Evolutionary conservation across 2,329 filamentous ascomycete genomes (phyloP).

Genomic region (Aspergillus vadensis): DNA sequence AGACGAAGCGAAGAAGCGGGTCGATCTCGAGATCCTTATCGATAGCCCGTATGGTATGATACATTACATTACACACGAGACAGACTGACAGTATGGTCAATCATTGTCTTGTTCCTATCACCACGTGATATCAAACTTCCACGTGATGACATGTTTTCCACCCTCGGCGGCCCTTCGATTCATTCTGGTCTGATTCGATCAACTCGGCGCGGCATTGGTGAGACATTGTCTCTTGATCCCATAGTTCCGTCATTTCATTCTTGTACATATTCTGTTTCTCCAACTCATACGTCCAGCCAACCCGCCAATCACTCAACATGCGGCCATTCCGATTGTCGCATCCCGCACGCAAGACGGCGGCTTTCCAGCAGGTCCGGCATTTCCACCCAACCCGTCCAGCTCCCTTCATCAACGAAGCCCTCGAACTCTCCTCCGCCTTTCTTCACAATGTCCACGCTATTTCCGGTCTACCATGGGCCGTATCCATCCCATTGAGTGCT

Average conservation of each 20-base stretch:
- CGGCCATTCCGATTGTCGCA: constrained; percentile 17
- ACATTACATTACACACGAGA: background rate
- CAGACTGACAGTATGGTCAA: background rate
- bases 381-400: constrained; percentile 54
- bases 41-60: background rate
- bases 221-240: background rate
- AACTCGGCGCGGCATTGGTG: background rate
- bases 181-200: background rate
- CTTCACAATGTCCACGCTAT: constrained; percentile 54
- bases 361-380: constrained; percentile 39
- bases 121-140: background rate
- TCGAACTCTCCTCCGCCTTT: constrained; percentile 49
- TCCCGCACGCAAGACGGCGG: constrained; percentile 11
- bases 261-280: background rate
- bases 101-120: background rate
- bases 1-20: background rate
- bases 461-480: constrained; percentile 56
- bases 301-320: constrained; percentile 10
- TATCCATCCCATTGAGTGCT: constrained; percentile 58
- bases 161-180: background rate
- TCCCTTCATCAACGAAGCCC: constrained; percentile 45
- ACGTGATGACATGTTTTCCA: background rate
- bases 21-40: background rate
- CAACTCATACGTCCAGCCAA: background rate
- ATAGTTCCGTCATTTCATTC: background rate